Evolutionary conservation across 208 protist species (phyloP), one percentile per base, ranked within the genome.

Genomic region (Wallacemonas sp.): DNA sequence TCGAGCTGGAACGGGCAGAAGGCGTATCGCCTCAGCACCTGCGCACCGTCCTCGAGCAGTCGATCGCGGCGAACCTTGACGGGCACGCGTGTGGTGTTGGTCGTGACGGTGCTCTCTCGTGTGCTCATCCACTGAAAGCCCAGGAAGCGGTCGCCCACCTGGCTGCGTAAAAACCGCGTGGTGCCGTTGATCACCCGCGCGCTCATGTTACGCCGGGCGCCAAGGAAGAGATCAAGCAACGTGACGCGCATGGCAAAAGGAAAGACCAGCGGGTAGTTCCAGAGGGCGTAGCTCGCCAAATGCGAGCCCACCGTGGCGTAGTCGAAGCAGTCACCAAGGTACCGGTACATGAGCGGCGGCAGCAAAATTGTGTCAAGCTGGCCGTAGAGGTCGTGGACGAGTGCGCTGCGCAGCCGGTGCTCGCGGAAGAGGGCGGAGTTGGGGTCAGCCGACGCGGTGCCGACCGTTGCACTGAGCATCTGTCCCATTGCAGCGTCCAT

Each of bases 341-440:
- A 30, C 51, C 63, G 31, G 58, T 54, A 65, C 54, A 78, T 77
- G 21, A 82, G 59, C n/a, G 79, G 74, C 2, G 84, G 80, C 11
- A 91, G 26, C 74, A 81, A 76, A 51, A 91, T 80, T 44, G 77
- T 72, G 72, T 72, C 64, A 0, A 88, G 60, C 42, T 87, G 70
- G 27, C 78, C 65, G 59, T 83, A 84, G 41, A 94, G 76, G 30
- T 89, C 74, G 69, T 94, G 80, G 38, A 94, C 69, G 22, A 94
- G 75, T 30, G 82, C 77, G 63, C 78, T 85, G 70, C 77, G 82
- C 33, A 94, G 62, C 12, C 84, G 78, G 15, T 77, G 72, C 47
- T 89, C 73, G 41, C 66, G 59, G 38, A 62, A 49, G 59, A 30
- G 27, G 33, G 68, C 22, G 22, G 51, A 15, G 22, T 39, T 58